Conservation (phyloP, 2,329 filamentous ascomycete species). For the Aspergillus amoenus region DNA sequence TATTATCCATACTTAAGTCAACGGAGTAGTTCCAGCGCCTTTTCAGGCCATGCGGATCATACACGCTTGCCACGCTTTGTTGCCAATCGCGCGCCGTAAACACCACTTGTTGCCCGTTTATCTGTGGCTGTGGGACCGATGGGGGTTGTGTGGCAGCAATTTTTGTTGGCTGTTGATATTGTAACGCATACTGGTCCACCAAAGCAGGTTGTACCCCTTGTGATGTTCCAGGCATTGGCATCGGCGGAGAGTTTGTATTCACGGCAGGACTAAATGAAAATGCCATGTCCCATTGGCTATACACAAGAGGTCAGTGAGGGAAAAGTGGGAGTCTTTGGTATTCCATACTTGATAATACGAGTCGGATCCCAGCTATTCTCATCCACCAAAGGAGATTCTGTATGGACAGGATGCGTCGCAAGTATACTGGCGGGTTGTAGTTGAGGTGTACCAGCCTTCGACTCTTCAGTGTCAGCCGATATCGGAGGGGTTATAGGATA, state of each 20-base stretch:
- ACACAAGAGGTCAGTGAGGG: not conserved
- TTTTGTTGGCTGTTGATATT: slow-evolving; percentile 33
- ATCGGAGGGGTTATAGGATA: slow-evolving; percentile 80
- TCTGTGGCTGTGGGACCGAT: slow-evolving; percentile 33
- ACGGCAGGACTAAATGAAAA: slow-evolving; percentile 69
- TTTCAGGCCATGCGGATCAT: slow-evolving; percentile 47
- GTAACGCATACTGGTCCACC: slow-evolving; percentile 35
- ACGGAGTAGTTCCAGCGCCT: slow-evolving; percentile 44
- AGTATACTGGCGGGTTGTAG: slow-evolving; percentile 58
- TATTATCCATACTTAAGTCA: slow-evolving; percentile 30
- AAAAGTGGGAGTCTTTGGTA: not conserved
- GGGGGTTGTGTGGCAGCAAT: slow-evolving; percentile 31
- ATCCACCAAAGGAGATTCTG: slow-evolving; percentile 59
- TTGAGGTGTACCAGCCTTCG: slow-evolving; percentile 74
- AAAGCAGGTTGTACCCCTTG: slow-evolving; percentile 28
- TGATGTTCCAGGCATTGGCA: slow-evolving; percentile 33
- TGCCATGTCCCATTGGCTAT: slow-evolving; percentile 90
- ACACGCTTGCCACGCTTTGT: slow-evolving; percentile 49
- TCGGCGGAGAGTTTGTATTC: slow-evolving; percentile 43
- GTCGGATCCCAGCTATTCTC: slow-evolving; percentile 81
- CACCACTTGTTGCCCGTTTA: slow-evolving; percentile 34
- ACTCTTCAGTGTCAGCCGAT: slow-evolving; percentile 69
- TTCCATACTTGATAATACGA: slow-evolving; percentile 80
- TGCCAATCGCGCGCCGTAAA: slow-evolving; percentile 50
- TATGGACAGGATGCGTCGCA: slow-evolving; percentile 38